Percentiles rank a stretch among this genome's conserved stretches.
phyloP scores from a whole-genome alignment of 2,329 filamentous ascomycete species.

The Zymoseptoria pseudotritici region DNA sequence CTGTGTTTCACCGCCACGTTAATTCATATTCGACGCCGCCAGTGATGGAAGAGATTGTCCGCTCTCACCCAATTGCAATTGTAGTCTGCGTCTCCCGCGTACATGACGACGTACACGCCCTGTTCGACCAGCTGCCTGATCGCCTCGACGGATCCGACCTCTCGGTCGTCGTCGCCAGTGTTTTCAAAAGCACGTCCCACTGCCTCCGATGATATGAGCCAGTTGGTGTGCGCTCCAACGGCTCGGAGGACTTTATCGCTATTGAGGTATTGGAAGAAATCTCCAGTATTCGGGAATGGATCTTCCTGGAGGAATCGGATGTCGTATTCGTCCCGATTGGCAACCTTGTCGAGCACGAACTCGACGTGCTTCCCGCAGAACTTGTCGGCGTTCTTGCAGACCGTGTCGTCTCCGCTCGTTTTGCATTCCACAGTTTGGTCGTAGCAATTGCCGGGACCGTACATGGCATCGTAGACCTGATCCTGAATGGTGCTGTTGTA shows the following conservation, averaged over 20 bases:
- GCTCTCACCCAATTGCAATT: conserved; percentile 39
- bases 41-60: not conserved
- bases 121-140: conserved; percentile 33
- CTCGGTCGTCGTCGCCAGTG: conserved; percentile 45
- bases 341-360: conserved; percentile 36
- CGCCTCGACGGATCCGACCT: conserved; percentile 37
- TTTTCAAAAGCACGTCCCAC: conserved; percentile 33
- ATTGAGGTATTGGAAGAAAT: conserved; percentile 54
- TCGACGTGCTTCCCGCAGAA: too few species aligned
- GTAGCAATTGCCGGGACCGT: conserved; percentile 54
- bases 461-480: conserved; percentile 53
- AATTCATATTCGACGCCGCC: not conserved
- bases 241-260: conserved; percentile 46
- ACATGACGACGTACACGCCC: conserved; percentile 37
- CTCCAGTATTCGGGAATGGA: conserved; percentile 48
- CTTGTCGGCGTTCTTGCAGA: conserved; percentile 48
- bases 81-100: conserved; percentile 44
- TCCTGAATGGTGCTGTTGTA: conserved; percentile 44
- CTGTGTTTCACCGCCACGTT: too few species aligned
- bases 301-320: conserved; percentile 49
- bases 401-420: conserved; percentile 41
- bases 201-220: conserved; percentile 30
- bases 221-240: conserved; percentile 55
- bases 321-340: conserved; percentile 53
- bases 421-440: conserved; percentile 52